Conservation (phyloP, 2,329 filamentous ascomycete genomes). For the Colletotrichum theobromicola region DNA sequence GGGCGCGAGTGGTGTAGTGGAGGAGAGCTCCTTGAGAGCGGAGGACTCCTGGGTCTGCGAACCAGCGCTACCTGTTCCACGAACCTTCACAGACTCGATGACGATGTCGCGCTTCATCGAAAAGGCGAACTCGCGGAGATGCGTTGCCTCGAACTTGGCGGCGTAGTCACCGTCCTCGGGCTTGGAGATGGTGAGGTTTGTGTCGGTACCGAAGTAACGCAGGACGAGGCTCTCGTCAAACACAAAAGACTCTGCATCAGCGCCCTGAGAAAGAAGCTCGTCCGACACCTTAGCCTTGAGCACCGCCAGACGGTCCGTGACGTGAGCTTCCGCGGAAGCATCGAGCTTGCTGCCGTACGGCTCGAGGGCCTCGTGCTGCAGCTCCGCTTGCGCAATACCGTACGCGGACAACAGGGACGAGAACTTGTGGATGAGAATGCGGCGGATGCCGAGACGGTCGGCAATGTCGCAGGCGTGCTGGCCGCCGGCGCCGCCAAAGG, state of each 20-base stretch:
- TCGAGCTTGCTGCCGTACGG: conserved; percentile 31
- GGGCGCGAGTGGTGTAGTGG: background rate
- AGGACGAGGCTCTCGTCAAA: conserved; percentile 39
- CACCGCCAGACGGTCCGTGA: conserved; percentile 26
- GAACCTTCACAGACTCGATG: conserved; percentile 17
- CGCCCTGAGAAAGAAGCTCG: conserved; percentile 46
- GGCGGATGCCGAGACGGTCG: conserved; percentile 41
- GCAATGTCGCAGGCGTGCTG: conserved; percentile 56
- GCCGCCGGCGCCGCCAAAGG: conserved; percentile 75
- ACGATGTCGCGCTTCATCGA: conserved; percentile 14
- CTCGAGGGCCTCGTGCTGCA: conserved; percentile 40
- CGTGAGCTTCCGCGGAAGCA: background rate
- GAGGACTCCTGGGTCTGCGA: conserved; percentile 15
- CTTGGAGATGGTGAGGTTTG: conserved; percentile 34
- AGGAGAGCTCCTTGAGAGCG: conserved; percentile 20
- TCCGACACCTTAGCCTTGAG: conserved; percentile 35
- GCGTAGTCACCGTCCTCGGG: conserved; percentile 32
- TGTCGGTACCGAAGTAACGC: conserved; percentile 40
- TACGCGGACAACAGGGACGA: conserved; percentile 48
- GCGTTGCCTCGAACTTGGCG: conserved; percentile 2
- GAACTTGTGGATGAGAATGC: conserved; percentile 47
- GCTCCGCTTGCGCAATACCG: conserved; percentile 45
- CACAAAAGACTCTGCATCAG: conserved; percentile 41
- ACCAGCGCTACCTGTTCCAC: conserved; percentile 30
- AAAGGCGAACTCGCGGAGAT: conserved; percentile 16